phyloP scores from a whole-genome alignment of 139 green algal genomes.

The Chlamydomonas sphaeroides region DNA sequence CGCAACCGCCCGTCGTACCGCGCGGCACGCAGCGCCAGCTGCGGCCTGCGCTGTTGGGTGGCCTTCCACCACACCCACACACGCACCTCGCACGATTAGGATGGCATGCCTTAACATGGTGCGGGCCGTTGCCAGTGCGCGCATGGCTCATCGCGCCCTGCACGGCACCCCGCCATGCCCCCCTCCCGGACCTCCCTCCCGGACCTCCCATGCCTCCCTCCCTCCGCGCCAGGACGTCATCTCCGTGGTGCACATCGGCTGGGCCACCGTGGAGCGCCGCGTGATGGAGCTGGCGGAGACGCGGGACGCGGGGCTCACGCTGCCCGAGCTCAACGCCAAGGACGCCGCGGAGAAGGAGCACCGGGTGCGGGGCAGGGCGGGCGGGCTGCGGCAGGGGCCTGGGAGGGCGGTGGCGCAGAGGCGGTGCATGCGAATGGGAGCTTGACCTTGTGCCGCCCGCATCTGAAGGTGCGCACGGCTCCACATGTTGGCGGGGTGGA shows the following conservation, averaged over 20 bases:
- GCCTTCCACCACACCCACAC: neutral
- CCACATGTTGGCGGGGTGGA: no score
- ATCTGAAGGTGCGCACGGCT: no score
- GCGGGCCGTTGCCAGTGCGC: no score
- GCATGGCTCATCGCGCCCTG: neutral
- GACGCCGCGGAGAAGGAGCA: constrained; percentile 19
- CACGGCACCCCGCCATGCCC: neutral
- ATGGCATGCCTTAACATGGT: no score
- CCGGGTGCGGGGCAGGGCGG: neutral
- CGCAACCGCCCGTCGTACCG: no score
- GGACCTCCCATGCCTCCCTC: no score
- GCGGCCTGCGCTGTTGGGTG: no score
- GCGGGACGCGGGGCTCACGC: constrained; percentile 32
- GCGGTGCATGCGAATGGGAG: no score
- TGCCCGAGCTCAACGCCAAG: constrained; percentile 33
- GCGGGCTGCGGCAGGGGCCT: neutral
- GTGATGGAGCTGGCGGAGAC: constrained; percentile 85
- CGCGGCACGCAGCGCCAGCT: no score
- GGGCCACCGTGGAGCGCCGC: constrained; percentile 87
- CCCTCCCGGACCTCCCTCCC: neutral
- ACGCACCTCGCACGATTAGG: neutral
- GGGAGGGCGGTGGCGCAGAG: neutral
- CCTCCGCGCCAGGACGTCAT: constrained; percentile 56
- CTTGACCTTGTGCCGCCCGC: no score
- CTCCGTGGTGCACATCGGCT: constrained; percentile 90